These are phyloP conservation scores for Pichia paraexigua DNA, from an alignment of 805 yeast genomes.

Conservation along the genomic window DNA sequence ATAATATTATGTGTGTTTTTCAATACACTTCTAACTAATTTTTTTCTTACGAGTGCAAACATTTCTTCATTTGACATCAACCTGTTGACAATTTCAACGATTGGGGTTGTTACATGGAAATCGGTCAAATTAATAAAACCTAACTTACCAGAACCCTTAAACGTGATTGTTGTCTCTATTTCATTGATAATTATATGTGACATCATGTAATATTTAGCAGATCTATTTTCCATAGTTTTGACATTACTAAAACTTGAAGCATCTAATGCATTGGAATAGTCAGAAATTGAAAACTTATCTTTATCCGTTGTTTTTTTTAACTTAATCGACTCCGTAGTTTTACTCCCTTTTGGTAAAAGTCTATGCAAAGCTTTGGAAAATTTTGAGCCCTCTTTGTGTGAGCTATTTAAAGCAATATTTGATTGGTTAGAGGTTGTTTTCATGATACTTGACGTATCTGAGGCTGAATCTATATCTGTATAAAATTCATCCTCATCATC, in stretches of 20 bases:
- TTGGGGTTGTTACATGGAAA: slow-evolving; percentile 60
- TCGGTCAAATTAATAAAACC: slow-evolving; percentile 70
- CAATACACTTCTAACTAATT: slow-evolving; percentile 45
- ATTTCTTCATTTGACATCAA: slow-evolving; percentile 72
- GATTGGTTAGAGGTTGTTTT: slow-evolving; percentile 1
- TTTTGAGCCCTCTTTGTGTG: slow-evolving; percentile 3
- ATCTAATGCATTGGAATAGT: neutral
- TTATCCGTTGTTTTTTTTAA: neutral
- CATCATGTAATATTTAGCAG: slow-evolving; percentile 35
- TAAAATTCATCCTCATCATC: slow-evolving; percentile 4
- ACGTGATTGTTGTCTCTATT: slow-evolving; percentile 50
- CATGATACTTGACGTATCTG: neutral
- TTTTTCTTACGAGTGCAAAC: slow-evolving; percentile 51
- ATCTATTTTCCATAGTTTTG: slow-evolving; percentile 34
- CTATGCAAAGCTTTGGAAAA: slow-evolving; percentile 5
- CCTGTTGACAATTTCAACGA: slow-evolving; percentile 47
- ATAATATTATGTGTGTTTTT: slow-evolving; percentile 70
- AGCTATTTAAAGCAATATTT: neutral
- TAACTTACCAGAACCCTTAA: slow-evolving; percentile 65
- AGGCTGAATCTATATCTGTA: slow-evolving; percentile 1
- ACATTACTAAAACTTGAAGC: slow-evolving; percentile 18
- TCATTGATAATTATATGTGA: slow-evolving; percentile 25
- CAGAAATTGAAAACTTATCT: neutral
- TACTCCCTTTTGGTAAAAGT: neutral
- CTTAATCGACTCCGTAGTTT: neutral